Evolutionary conservation across 148 eudicot species (phyloP).

Genomic region (Arbutus unedo): DNA sequence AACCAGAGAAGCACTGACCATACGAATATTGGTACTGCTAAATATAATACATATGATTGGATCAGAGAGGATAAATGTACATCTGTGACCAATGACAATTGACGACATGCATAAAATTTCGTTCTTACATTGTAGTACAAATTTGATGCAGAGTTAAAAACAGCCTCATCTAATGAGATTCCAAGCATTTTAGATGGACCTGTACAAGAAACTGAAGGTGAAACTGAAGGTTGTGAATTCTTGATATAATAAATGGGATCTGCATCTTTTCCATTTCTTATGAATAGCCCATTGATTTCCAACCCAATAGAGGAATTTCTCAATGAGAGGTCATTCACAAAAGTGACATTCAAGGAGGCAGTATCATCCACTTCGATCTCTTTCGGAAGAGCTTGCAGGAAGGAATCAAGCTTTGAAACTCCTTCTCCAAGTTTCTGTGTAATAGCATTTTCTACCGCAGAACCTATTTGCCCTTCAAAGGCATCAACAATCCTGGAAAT

Average conservation of each 20-base stretch:
- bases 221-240: slow-evolving; percentile 29
- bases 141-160: slow-evolving; percentile 63
- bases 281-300: slow-evolving; percentile 68
- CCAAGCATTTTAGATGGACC: slow-evolving; percentile 73
- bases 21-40: not conserved
- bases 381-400: slow-evolving; percentile 54
- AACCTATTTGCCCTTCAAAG: slow-evolving; percentile 55
- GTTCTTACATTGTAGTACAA: slow-evolving; percentile 59
- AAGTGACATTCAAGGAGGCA: slow-evolving; percentile 56
- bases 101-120: not conserved
- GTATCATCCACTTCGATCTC: slow-evolving; percentile 62
- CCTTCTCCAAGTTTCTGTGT: slow-evolving; percentile 52
- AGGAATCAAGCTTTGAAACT: slow-evolving; percentile 42
- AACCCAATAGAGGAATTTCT: slow-evolving; percentile 65
- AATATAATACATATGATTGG: not conserved
- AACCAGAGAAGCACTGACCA: not conserved
- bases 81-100: not conserved
- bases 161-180: slow-evolving; percentile 60
- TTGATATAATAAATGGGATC: slow-evolving; percentile 16
- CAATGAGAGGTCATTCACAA: slow-evolving; percentile 42
- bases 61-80: not conserved
- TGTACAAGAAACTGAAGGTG: slow-evolving; percentile 36
- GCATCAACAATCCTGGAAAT: slow-evolving; percentile 58
- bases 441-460: slow-evolving; percentile 70
- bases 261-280: slow-evolving; percentile 28